phyloP scores from a whole-genome alignment of 2,329 filamentous ascomycete species.

The Talaromyces atroroseus region DNA sequence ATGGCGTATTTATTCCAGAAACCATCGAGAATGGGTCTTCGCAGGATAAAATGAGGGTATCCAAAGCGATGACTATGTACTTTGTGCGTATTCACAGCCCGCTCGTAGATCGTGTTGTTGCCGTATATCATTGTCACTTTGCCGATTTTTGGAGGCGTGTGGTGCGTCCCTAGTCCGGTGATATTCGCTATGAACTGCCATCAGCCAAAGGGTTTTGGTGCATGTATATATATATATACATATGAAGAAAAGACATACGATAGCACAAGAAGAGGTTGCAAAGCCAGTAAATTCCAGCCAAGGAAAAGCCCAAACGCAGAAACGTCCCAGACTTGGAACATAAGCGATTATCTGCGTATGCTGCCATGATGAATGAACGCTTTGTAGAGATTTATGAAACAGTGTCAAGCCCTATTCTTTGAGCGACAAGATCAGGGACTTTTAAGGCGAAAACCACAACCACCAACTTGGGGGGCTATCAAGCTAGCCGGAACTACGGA shows the following conservation, averaged over 20 bases:
- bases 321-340: neutral
- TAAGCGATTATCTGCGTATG: neutral
- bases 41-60: slow-evolving; percentile 31
- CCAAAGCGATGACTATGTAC: slow-evolving; percentile 28
- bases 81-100: slow-evolving; percentile 29
- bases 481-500: too few relatives aligned
- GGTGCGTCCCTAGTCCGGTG: neutral
- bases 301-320: neutral
- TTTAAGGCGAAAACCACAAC: too few relatives aligned
- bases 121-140: slow-evolving; percentile 32
- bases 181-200: neutral
- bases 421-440: too few relatives aligned
- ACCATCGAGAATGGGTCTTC: slow-evolving; percentile 26
- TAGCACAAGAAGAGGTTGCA: neutral
- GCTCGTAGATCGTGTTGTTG: slow-evolving; percentile 27
- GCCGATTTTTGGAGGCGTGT: slow-evolving; percentile 15
- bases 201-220: neutral
- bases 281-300: neutral
- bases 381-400: too few relatives aligned
- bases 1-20: slow-evolving; percentile 31
- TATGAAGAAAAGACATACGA: neutral
- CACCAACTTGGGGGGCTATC: too few relatives aligned
- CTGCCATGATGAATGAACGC: neutral
- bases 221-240: neutral
- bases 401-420: too few relatives aligned